Evolutionary conservation across 768 basidiomycete species (phyloP).

Genomic region (Sistotremastrum niveocremeum): DNA sequence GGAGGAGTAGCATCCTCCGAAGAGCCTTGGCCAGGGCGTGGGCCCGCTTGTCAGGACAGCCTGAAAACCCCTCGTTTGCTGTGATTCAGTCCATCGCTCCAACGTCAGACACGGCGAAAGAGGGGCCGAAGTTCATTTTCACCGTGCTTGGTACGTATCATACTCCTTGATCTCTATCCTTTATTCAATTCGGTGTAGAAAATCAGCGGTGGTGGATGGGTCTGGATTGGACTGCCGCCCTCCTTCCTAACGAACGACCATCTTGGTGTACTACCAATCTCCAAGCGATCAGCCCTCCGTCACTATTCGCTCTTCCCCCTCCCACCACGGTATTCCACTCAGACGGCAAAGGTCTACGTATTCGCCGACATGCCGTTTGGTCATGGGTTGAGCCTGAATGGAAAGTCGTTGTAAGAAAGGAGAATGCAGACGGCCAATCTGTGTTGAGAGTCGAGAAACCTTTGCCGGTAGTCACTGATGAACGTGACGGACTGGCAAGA

Average conservation of each 20-base stretch:
- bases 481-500: conserved; percentile 19
- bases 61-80: conserved; percentile 14
- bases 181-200: conserved; percentile 68
- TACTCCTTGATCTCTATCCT: conserved; percentile 12
- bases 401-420: conserved; percentile 53
- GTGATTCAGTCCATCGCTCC: not conserved
- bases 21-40: conserved; percentile 41
- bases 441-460: conserved; percentile 45
- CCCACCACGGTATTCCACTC: conserved; percentile 44
- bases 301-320: conserved; percentile 53
- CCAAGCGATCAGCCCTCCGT: conserved; percentile 54
- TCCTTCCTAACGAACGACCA: conserved; percentile 80
- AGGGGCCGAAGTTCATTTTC: not conserved
- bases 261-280: conserved; percentile 61
- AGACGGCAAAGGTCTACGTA: conserved; percentile 20
- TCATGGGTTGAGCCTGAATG: conserved; percentile 87
- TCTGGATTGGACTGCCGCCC: conserved; percentile 88
- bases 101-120: not conserved
- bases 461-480: conserved; percentile 38
- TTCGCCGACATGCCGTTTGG: conserved; percentile 74
- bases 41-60: conserved; percentile 40
- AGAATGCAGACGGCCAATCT: conserved; percentile 28
- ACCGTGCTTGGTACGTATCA: too few relatives aligned
- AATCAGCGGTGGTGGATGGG: conserved; percentile 99
- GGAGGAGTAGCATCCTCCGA: conserved; percentile 55